Conservation (phyloP, 371 early-diverging fungal genomes). For the Enteropsectra breve region DNA sequence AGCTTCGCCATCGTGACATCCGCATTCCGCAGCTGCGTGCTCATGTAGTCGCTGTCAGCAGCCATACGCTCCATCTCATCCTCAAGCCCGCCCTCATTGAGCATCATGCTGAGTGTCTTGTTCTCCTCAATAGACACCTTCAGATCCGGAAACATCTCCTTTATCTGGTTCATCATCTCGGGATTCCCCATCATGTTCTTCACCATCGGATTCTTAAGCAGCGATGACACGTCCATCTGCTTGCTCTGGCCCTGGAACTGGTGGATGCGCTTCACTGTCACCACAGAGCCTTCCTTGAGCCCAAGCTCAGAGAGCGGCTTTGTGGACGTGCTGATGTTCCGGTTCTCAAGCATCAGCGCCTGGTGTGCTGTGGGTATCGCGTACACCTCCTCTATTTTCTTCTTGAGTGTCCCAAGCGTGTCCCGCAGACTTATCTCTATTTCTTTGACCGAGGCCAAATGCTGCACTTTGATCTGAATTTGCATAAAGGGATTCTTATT, state of each 20-base stretch:
- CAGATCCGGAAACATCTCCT: conserved; percentile 55
- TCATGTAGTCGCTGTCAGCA: conserved; percentile 58
- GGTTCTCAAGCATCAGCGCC: conserved; percentile 41
- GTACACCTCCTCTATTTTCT: conserved; percentile 42
- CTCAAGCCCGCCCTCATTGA: conserved; percentile 51
- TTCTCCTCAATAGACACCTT: conserved; percentile 52
- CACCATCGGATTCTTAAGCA: conserved; percentile 51
- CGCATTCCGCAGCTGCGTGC: conserved; percentile 57
- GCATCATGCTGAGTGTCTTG: conserved; percentile 46
- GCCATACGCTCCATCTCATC: conserved; percentile 59
- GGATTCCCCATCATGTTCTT: conserved; percentile 58
- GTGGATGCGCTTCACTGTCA: conserved; percentile 43
- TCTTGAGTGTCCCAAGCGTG: conserved; percentile 46
- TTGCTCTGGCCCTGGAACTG: conserved; percentile 19
- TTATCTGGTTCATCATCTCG: conserved; percentile 52
- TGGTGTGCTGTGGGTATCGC: conserved; percentile 22
- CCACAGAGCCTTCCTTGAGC: conserved; percentile 18
- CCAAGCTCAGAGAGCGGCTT: conserved; percentile 42
- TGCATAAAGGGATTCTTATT: background rate
- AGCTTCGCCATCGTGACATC: conserved; percentile 60
- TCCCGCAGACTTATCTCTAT: conserved; percentile 37
- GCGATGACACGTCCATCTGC: background rate
- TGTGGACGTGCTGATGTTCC: conserved; percentile 30
- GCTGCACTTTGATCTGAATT: conserved; percentile 41
- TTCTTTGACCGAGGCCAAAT: conserved; percentile 33